Percentiles rank a stretch among this genome's conserved stretches.
Evolutionary conservation across 495 filamentous ascomycete species (phyloP).

Genomic region (Pseudotulostoma volvatum): DNA sequence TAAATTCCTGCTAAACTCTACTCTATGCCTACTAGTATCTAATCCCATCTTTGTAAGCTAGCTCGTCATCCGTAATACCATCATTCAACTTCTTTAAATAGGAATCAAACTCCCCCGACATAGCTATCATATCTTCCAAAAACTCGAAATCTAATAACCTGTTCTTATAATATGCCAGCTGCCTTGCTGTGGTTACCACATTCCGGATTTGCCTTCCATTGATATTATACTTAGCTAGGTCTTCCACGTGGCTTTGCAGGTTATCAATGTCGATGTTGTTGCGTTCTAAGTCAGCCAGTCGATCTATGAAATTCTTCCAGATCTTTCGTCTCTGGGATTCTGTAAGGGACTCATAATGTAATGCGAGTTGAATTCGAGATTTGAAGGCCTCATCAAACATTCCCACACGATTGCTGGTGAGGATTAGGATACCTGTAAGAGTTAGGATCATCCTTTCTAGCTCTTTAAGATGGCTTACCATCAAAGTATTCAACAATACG

Average conservation of each 20-base stretch:
- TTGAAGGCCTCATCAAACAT: conserved; percentile 35
- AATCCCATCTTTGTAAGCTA: too few species aligned
- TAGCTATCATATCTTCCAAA: conserved; percentile 9
- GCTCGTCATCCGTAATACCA: not conserved
- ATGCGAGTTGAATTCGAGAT: conserved; percentile 31
- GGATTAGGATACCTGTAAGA: conserved; percentile 19
- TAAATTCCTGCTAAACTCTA: too few species aligned
- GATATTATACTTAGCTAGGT: conserved; percentile 12
- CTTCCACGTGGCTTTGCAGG: conserved; percentile 6
- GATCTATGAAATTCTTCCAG: conserved; percentile 22
- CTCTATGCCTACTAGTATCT: too few species aligned
- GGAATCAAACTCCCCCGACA: conserved; percentile 2
- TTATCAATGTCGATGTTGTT: conserved; percentile 13
- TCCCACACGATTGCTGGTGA: conserved; percentile 27
- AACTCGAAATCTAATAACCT: conserved; percentile 7
- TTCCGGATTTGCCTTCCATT: conserved; percentile 24
- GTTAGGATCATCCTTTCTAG: too few species aligned
- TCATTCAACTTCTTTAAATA: not conserved
- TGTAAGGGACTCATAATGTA: conserved; percentile 17
- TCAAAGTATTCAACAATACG: too few species aligned
- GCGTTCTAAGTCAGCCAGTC: conserved; percentile 6
- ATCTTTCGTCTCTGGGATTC: conserved; percentile 14
- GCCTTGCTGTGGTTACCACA: conserved; percentile 10
- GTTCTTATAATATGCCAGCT: conserved; percentile 9
- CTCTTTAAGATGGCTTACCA: too few species aligned